Base-by-base conservation (phyloP, 1,284 basidiomycete genomes). In the Wolfiporia cocos region DNA sequence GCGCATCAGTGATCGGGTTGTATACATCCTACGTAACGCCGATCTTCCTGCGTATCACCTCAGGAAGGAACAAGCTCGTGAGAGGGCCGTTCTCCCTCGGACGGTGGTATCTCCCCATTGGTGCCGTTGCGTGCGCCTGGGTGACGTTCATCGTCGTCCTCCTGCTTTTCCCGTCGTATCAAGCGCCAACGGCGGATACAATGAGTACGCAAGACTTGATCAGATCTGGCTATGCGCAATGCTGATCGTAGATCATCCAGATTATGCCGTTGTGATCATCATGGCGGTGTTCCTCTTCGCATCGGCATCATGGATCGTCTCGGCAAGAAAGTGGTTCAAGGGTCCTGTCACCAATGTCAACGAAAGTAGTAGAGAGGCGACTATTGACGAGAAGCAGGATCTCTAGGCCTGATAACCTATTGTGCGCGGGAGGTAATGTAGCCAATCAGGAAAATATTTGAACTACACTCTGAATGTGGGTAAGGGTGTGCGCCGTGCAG, bases 1-100 rank as follows among this genome's bases (percentile, higher is more conserved):
- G 84, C 5, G 73, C 83, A 14, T 68, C 83, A 2, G 83, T 86
- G 2, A 81, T 86, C 39, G 81, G 81, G 1, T 55, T 85, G 32
- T 85, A 85, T 50, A 72, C 74, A 0, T 84, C 81, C 4, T 83
- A 86, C 52, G 73, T 73, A 3, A 68, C 73, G 0, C 84, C 83
- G 1, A 83, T 86, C 37, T 75, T 85, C 48, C 66, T 86, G 32
- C 73, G 83, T 22, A 78, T 86, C 42, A 84, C 81, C 2, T 81
- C 73, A 20, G 82, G 83, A 14, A 66, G 79, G 38, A 52, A 73
- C 34, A 74, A 67, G 51, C 58, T 86, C 9, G 54, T 68, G 3
- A 75, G 76, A 1, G 82, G 82, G 2, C 71, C 71, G 14, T 85
- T 85, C 57, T 63, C 58, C 35, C 68, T 85, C 0, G 82, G 83